Evolutionary conservation across 2,329 filamentous ascomycete species (phyloP).

Genomic region (Chalaropsis ovoidea): DNA sequence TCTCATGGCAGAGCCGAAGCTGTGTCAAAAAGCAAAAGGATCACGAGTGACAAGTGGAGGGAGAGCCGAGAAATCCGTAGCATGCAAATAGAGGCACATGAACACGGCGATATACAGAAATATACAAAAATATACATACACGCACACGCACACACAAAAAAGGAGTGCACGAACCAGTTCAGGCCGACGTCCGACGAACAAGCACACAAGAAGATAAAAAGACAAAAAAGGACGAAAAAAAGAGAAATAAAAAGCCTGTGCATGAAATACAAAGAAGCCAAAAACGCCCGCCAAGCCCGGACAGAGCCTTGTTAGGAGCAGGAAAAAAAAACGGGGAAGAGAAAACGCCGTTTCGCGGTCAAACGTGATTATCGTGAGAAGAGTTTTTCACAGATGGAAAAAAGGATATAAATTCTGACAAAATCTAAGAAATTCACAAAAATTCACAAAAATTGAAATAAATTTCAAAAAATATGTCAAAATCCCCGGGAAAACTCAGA

Average conservation of each 20-base stretch:
- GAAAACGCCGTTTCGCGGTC: neutral
- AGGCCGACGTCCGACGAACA: neutral
- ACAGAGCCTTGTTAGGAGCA: neutral
- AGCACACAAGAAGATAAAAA: neutral
- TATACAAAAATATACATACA: neutral
- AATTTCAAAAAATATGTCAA: neutral
- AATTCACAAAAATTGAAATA: neutral
- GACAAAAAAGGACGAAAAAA: neutral
- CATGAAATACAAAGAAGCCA: conserved; percentile 5
- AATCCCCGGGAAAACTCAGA: neutral
- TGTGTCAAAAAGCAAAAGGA: no score
- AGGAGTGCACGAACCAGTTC: neutral
- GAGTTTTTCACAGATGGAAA: neutral
- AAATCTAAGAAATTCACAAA: neutral
- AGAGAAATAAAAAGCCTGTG: conserved; percentile 3
- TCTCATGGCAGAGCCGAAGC: no score
- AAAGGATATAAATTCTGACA: neutral
- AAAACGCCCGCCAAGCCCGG: conserved; percentile 6
- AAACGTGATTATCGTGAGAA: neutral
- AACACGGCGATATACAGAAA: neutral
- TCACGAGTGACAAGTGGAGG: no score
- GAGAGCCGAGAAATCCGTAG: no score
- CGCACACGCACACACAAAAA: neutral
- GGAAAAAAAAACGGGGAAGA: neutral
- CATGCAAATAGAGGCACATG: neutral